Conservation (phyloP, 352 stramenopile genomes). For the Globisporangium ultimum region DNA sequence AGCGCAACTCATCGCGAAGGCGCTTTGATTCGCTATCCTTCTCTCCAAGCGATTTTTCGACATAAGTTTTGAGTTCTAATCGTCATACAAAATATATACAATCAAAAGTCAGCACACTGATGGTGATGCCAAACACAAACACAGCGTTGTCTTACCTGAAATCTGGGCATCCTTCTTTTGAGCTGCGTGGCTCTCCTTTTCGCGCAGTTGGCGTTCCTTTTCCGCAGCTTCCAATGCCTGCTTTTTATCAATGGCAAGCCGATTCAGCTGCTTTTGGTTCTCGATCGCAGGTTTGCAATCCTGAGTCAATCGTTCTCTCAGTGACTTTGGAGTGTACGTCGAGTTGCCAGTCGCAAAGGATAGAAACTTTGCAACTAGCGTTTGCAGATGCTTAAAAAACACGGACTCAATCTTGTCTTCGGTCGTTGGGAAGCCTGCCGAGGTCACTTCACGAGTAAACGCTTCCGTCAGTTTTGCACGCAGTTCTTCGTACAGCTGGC, state of each 20-base stretch:
- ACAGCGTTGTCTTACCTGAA: slow-evolving; percentile 21
- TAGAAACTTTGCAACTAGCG: slow-evolving; percentile 58
- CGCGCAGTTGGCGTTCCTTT: slow-evolving; percentile 54
- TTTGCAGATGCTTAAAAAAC: slow-evolving; percentile 55
- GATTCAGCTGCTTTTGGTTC: slow-evolving; percentile 74
- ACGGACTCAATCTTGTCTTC: slow-evolving; percentile 63
- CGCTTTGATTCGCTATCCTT: slow-evolving; percentile 65
- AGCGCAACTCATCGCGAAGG: slow-evolving; percentile 55
- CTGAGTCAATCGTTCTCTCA: slow-evolving; percentile 53
- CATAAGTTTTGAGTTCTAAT: slow-evolving; percentile 50
- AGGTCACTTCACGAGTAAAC: slow-evolving; percentile 56
- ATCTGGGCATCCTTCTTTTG: slow-evolving; percentile 65
- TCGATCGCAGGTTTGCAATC: slow-evolving; percentile 60
- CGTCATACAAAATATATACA: background rate
- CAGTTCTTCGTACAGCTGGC: slow-evolving; percentile 59
- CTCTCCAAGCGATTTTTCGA: slow-evolving; percentile 62
- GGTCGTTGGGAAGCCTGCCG: slow-evolving; percentile 48
- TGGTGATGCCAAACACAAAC: background rate
- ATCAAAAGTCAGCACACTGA: background rate
- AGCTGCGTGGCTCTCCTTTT: slow-evolving; percentile 45
- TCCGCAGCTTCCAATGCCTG: slow-evolving; percentile 51
- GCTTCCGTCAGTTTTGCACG: slow-evolving; percentile 44
- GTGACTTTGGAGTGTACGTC: slow-evolving; percentile 38
- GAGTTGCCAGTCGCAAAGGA: slow-evolving; percentile 37
- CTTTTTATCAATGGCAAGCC: slow-evolving; percentile 65